Evolutionary conservation across 371 early-diverging fungal species (phyloP).

Genomic region (Mucor lusitanicus): DNA sequence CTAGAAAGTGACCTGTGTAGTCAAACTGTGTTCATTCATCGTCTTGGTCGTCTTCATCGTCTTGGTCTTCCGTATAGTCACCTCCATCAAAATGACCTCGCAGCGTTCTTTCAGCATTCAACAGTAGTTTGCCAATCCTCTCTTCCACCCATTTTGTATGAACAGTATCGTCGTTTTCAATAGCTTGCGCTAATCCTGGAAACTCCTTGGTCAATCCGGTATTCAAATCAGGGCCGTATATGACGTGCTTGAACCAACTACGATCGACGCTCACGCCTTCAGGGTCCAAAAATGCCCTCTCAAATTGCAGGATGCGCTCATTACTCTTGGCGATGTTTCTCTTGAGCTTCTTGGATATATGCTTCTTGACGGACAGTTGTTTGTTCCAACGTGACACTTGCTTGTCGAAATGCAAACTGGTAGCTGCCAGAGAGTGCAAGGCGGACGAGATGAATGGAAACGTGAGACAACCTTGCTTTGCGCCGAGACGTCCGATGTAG

Average conservation of each 20-base stretch:
- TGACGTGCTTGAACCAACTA: slow-evolving; percentile 60
- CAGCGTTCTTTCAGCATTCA: not conserved
- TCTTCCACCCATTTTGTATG: slow-evolving; percentile 3
- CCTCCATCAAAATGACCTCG: not conserved
- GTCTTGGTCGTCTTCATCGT: not conserved
- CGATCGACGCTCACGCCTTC: slow-evolving; percentile 34
- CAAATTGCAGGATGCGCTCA: slow-evolving; percentile 44
- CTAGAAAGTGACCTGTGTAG: slow-evolving; percentile 1
- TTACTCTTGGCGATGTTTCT: slow-evolving; percentile 21
- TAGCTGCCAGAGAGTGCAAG: not conserved
- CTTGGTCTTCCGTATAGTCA: not conserved
- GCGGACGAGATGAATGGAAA: slow-evolving; percentile 8
- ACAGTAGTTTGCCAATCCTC: not conserved
- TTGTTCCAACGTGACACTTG: not conserved
- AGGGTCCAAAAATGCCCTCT: slow-evolving; percentile 54
- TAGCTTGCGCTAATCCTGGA: slow-evolving; percentile 45
- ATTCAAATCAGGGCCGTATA: slow-evolving; percentile 56
- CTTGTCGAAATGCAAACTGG: slow-evolving; percentile 7
- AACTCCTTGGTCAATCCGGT: slow-evolving; percentile 47
- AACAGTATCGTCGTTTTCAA: not conserved
- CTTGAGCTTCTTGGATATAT: slow-evolving; percentile 7
- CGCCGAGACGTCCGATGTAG: not conserved
- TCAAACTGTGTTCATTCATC: not conserved
- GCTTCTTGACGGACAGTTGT: slow-evolving; percentile 11
- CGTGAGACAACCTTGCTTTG: not conserved